Conservation (phyloP, 2,329 filamentous ascomycete genomes). For the Fusarium multiceps region DNA sequence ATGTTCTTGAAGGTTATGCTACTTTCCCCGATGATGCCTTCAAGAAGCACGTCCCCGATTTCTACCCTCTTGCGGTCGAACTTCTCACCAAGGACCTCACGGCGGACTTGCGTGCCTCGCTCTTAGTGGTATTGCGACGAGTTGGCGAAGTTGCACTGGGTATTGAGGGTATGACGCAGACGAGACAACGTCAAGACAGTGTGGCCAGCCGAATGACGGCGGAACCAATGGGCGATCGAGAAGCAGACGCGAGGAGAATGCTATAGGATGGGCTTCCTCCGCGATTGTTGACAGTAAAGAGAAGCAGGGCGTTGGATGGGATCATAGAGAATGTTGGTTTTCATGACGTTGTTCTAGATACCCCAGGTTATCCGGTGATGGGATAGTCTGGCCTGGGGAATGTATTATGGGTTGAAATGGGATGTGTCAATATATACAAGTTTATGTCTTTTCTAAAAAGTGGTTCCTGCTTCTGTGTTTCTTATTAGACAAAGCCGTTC, state of each 20-base stretch:
- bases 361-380: slow-evolving; percentile 19
- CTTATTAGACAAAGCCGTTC: neutral
- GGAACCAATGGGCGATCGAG: slow-evolving; percentile 45
- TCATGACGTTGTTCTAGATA: slow-evolving; percentile 42
- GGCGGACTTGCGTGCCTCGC: slow-evolving; percentile 78
- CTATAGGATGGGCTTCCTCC: slow-evolving; percentile 42
- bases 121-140: slow-evolving; percentile 81
- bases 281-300: slow-evolving; percentile 23
- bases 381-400: slow-evolving; percentile 24
- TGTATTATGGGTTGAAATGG: slow-evolving; percentile 40
- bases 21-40: slow-evolving; percentile 86
- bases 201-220: slow-evolving; percentile 51
- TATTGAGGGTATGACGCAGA: slow-evolving; percentile 61
- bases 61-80: slow-evolving; percentile 88
- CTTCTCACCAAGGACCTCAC: slow-evolving; percentile 85
- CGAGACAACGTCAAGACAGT: slow-evolving; percentile 55
- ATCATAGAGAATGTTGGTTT: slow-evolving; percentile 46
- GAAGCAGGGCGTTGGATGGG: slow-evolving; percentile 47
- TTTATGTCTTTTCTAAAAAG: slow-evolving; percentile 8
- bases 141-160: slow-evolving; percentile 82
- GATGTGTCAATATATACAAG: slow-evolving; percentile 41
- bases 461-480: neutral
- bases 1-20: slow-evolving; percentile 92
- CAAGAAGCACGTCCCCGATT: slow-evolving; percentile 79
- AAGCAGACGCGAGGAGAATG: slow-evolving; percentile 52